A percentile compares a stretch with the other conserved stretches of the same genome.
phyloP scores from a whole-genome alignment of 768 basidiomycete genomes.

The Leccinum disarticulatum region DNA sequence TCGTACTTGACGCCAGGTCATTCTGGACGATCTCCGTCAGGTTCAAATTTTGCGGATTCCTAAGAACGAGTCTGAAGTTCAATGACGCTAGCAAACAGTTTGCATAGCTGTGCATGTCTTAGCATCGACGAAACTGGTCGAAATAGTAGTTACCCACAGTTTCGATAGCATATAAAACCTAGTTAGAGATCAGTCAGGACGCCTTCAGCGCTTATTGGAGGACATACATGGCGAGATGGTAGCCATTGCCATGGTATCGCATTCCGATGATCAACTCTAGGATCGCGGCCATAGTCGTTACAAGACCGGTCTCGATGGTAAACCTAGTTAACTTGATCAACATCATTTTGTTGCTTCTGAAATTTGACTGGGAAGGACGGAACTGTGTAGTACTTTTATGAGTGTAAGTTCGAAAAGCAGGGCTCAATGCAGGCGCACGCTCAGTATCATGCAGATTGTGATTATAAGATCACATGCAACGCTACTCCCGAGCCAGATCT shows the following conservation, averaged over 20 bases:
- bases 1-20: too few relatives aligned
- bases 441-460: not conserved
- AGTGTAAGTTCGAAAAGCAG: not conserved
- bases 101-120: too few relatives aligned
- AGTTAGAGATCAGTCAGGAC: too few relatives aligned
- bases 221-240: constrained; percentile 24
- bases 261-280: constrained; percentile 18
- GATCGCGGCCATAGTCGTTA: constrained; percentile 20
- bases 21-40: too few relatives aligned
- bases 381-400: constrained; percentile 8
- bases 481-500: too few relatives aligned
- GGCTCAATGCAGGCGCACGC: too few relatives aligned
- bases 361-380: constrained; percentile 7
- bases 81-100: too few relatives aligned
- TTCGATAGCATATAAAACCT: not conserved
- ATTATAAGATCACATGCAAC: not conserved
- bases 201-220: not conserved
- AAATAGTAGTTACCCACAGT: not conserved
- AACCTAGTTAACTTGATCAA: constrained; percentile 18
- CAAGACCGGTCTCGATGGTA: constrained; percentile 25
- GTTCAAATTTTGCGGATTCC: too few relatives aligned
- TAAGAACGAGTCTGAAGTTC: too few relatives aligned
- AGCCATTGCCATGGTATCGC: not conserved
- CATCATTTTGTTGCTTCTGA: constrained; percentile 1
- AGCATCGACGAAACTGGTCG: not conserved